Base-by-base conservation (phyloP, 2,329 filamentous ascomycete genomes). In the Calycina herbarum region DNA sequence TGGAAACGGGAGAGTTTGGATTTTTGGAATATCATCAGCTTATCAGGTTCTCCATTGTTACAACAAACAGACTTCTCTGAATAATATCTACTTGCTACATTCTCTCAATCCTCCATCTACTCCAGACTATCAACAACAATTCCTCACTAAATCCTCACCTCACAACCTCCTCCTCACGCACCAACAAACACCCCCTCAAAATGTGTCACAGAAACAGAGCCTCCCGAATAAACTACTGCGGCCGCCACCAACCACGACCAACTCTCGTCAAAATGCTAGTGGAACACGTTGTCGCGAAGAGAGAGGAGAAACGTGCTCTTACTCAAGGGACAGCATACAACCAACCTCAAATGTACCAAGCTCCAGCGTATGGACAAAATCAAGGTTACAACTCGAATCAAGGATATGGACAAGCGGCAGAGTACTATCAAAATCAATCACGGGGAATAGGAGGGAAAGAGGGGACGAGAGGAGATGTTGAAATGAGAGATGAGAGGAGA, bases 181-280 rank as follows among this genome's bases (percentile, higher is more conserved):
- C 24, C 31, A 57, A 11, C 56, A 17, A 24, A 57, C 33, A 17
- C 6, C 10, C 8, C 35, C 8, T 11, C 33, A 60, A 60, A 63
- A 63, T 63, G 61, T 63, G 61, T 38, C 57, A 54, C 54, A 20
- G 58, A n/a, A 48, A 33, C 51, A 38, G 38, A 38, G 48, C 48
- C 20, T 20, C 54, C 54, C 61, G 61, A 11, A 7, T 24, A 29
- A n/a, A n/a, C 24, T 24, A 31, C 27, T n/a, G 24, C 6, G 51
- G 33, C 6, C 3, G 33, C 60, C 38, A 8, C 17, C 62, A 64
- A 24, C 57, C 42, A 40, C 42, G 57, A n/a, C 33, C 57, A 40
- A 64, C 63, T 6, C 63, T 64, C 45, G 15, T 56, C 31, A 42
- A 57, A 11, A 64, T 61, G 63, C 57, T 64, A 57, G 48, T 64